Conservation (phyloP, 495 filamentous ascomycete species). For the Achaetomiella virescens region DNA sequence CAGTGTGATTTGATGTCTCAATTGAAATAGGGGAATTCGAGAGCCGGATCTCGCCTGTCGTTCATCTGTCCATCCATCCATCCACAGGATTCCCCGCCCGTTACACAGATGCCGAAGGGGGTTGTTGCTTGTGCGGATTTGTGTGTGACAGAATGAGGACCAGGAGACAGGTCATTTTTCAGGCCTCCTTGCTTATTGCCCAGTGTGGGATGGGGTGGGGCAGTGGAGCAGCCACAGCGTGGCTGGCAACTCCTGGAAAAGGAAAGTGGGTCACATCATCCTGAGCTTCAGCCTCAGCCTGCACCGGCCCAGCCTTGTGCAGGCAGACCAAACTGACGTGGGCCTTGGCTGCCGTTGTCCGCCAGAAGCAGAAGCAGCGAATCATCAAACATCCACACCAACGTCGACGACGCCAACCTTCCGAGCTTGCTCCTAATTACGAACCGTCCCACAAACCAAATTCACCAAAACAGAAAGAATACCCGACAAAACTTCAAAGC, state of each 20-base stretch:
- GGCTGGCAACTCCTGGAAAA: background rate
- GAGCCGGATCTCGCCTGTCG: no score
- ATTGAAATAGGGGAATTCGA: no score
- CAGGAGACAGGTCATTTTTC: no score
- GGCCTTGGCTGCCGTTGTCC: slow-evolving; percentile 9
- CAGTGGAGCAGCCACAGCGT: slow-evolving; percentile 2
- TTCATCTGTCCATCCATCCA: no score
- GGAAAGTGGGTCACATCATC: background rate
- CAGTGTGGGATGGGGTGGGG: background rate
- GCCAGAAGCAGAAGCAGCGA: background rate
- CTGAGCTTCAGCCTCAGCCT: slow-evolving; percentile 9
- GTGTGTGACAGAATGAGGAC: no score
- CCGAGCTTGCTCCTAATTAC: background rate
- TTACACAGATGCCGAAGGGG: no score
- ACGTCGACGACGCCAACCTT: background rate
- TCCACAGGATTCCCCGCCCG: no score
- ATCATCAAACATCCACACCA: slow-evolving; percentile 2
- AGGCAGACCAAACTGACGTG: slow-evolving; percentile 24
- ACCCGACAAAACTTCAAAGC: background rate
- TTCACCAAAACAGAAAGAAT: background rate
- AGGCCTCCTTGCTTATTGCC: background rate
- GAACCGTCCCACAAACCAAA: background rate
- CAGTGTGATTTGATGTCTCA: no score
- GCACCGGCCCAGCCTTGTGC: background rate
- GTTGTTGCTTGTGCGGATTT: no score